A percentile compares a stretch with the other conserved stretches of the same genome.
Evolutionary conservation across 805 yeast species (phyloP).

Genomic region (Candida stauntonica): DNA sequence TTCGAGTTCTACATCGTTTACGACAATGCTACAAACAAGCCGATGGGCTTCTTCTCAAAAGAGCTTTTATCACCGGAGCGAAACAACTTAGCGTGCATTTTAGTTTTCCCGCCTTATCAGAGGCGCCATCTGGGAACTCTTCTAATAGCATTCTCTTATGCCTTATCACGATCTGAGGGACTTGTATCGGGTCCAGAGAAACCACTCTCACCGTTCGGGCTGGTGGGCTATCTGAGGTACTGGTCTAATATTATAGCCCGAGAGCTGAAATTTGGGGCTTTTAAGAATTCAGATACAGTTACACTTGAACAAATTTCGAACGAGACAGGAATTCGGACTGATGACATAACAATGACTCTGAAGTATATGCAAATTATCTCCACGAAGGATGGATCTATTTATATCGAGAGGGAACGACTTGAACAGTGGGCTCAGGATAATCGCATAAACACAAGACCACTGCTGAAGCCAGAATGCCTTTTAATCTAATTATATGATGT

Average conservation of each 20-base stretch:
- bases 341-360: slow-evolving; percentile 56
- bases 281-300: slow-evolving; percentile 29
- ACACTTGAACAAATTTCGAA: slow-evolving; percentile 47
- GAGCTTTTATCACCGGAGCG: slow-evolving; percentile 73
- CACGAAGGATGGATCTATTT: slow-evolving; percentile 21
- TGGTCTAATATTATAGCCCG: slow-evolving; percentile 61
- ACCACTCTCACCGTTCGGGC: slow-evolving; percentile 84
- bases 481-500: slow-evolving; percentile 7
- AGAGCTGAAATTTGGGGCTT: slow-evolving; percentile 39
- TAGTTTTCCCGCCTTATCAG: slow-evolving; percentile 91
- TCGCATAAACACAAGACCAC: slow-evolving; percentile 15
- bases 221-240: slow-evolving; percentile 61
- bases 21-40: slow-evolving; percentile 43
- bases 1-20: slow-evolving; percentile 78
- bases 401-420: slow-evolving; percentile 12
- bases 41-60: slow-evolving; percentile 91
- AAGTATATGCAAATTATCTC: slow-evolving; percentile 48
- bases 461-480: slow-evolving; percentile 13
- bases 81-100: slow-evolving; percentile 86
- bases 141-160: slow-evolving; percentile 79
- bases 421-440: slow-evolving; percentile 16
- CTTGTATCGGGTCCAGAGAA: slow-evolving; percentile 83
- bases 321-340: slow-evolving; percentile 59
- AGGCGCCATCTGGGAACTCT: slow-evolving; percentile 71
- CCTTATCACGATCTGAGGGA: slow-evolving; percentile 60